Evolutionary conservation across 75 land plant genomes (phyloP).

Genomic region (Gnetum montanum): DNA sequence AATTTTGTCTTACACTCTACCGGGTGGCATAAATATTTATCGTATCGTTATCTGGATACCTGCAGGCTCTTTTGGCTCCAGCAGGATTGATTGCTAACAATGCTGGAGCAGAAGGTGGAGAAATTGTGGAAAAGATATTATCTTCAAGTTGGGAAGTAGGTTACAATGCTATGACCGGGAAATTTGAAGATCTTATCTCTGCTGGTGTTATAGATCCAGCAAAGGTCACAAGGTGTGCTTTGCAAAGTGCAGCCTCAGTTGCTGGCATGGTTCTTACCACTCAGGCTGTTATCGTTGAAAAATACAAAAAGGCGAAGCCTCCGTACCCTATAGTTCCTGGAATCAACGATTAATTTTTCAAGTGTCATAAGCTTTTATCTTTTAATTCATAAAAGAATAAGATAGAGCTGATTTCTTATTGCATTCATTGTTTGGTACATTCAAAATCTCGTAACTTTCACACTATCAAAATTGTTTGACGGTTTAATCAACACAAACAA

Average conservation of each 20-base stretch:
- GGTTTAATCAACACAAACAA: too few species aligned
- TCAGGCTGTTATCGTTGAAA: constrained; percentile 74
- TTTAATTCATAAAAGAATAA: too few species aligned
- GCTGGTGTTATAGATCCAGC: constrained; percentile 83
- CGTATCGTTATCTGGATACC: constrained; percentile 2
- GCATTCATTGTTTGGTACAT: too few species aligned
- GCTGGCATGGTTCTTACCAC: constrained; percentile 80
- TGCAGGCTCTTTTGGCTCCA: constrained; percentile 84
- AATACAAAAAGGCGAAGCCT: constrained; percentile 32
- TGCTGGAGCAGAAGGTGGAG: constrained; percentile 75
- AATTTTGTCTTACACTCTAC: neutral
- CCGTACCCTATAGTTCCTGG: constrained; percentile 50
- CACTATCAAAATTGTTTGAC: too few species aligned
- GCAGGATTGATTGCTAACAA: constrained; percentile 67
- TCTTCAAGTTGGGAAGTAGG: constrained; percentile 53
- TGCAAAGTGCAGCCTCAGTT: constrained; percentile 84
- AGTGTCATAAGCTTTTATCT: too few species aligned
- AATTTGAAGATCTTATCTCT: constrained; percentile 59
- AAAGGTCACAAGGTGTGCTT: constrained; percentile 72
- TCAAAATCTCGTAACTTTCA: too few species aligned
- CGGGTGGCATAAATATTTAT: neutral
- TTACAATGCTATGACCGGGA: constrained; percentile 72
- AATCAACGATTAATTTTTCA: constrained; percentile 28
- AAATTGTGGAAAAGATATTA: constrained; percentile 64
- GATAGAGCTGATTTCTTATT: too few species aligned